These are phyloP conservation scores for Auriscalpium vulgare DNA, from an alignment of 768 basidiomycete species.

Conservation along the genomic window DNA sequence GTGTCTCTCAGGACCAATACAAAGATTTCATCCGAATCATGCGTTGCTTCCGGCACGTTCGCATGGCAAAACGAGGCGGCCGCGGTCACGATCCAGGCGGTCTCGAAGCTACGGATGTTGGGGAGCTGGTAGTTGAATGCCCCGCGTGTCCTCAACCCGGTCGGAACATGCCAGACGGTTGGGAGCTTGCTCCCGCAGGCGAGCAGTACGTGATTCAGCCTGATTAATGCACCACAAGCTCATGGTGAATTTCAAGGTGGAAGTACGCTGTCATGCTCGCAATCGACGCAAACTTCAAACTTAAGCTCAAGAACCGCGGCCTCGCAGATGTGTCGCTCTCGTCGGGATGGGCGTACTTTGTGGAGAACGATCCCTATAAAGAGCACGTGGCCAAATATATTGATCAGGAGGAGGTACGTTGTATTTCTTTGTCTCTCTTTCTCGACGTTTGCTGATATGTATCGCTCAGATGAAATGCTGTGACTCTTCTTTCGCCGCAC, in stretches of 20 bases:
- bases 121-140: slow-evolving; percentile 15
- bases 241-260: too few species aligned
- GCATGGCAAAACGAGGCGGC: slow-evolving; percentile 16
- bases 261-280: slow-evolving; percentile 6
- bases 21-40: slow-evolving; percentile 8
- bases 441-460: too few species aligned
- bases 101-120: neutral
- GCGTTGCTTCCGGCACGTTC: slow-evolving; percentile 15
- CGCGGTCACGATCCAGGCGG: slow-evolving; percentile 16
- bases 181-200: slow-evolving; percentile 6
- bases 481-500: neutral
- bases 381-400: neutral
- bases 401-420: slow-evolving; percentile 12
- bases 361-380: neutral
- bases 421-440: slow-evolving; percentile 12
- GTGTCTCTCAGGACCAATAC: too few species aligned
- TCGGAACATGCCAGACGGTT: slow-evolving; percentile 15
- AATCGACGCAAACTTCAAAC: slow-evolving; percentile 2
- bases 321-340: neutral
- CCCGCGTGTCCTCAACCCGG: slow-evolving; percentile 19
- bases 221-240: too few species aligned
- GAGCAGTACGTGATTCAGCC: slow-evolving; percentile 10
- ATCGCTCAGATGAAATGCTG: slow-evolving; percentile 1
- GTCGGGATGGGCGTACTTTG: slow-evolving; percentile 1
- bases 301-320: neutral